Evolutionary conservation across 139 green algal species (phyloP).

Genomic region (Micractinium conductrix): DNA sequence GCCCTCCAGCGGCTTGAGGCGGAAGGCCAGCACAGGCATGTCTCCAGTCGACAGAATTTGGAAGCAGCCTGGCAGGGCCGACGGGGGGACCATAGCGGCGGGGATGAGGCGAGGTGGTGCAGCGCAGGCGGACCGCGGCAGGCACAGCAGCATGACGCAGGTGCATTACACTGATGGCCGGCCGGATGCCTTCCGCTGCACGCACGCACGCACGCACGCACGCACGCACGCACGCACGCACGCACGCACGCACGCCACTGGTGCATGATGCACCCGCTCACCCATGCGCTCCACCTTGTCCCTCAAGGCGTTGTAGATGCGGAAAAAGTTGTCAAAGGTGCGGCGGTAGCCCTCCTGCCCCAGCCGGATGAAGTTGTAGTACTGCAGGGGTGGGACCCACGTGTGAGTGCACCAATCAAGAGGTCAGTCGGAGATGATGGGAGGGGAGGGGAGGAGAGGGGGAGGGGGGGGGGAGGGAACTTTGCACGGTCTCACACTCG

Average conservation of each 20-base stretch:
- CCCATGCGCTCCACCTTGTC: constrained; percentile 26
- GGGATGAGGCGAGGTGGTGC: background rate
- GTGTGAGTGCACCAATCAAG: too few species aligned
- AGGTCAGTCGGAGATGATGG: too few species aligned
- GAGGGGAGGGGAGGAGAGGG: background rate
- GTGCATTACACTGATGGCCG: too few species aligned
- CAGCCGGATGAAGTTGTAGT: constrained; percentile 69
- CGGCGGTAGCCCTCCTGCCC: constrained; percentile 60
- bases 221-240: too few species aligned
- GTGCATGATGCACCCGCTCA: too few species aligned
- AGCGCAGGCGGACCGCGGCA: too few species aligned
- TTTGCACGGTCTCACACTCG: too few species aligned
- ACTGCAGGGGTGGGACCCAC: constrained; percentile 55
- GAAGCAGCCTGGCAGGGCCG: constrained; percentile 46
- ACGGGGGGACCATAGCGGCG: background rate
- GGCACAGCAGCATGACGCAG: too few species aligned
- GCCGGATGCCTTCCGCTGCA: too few species aligned
- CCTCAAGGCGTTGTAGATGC: constrained; percentile 31
- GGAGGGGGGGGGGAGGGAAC: background rate
- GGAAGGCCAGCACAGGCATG: constrained; percentile 73
- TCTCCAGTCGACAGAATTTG: constrained; percentile 37
- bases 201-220: too few species aligned
- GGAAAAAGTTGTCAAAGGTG: constrained; percentile 60
- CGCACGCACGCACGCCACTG: too few species aligned
- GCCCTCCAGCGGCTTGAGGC: too few species aligned